Evolutionary conservation across 2,329 filamentous ascomycete species (phyloP), one percentile per base, ranked within the genome.

Genomic region (Coniochaeta prunicola): DNA sequence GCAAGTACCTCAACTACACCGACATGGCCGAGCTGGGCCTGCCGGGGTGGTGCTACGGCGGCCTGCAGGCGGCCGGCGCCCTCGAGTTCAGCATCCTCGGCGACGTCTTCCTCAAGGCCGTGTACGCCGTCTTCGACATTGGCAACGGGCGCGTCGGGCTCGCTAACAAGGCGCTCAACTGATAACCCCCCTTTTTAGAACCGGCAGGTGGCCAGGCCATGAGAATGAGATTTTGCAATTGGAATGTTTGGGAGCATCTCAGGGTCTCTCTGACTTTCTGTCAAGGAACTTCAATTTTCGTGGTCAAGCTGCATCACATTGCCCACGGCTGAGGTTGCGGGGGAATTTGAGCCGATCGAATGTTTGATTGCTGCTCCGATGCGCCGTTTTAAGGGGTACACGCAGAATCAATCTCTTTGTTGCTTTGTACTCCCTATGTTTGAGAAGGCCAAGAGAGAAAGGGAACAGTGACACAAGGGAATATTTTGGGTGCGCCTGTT

Each of bases 21-120:
- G 80, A 84, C 65, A 76, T 82, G 1, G 72, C 79, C 26, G 71
- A 77, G 13, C 73, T 78, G 17, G 53, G 53, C 33, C 77, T 78
- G 12, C 74, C 73, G 2, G 77, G 77, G 30, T 77, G 70, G 59
- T 94, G 91, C 78, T 92, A 84, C 70, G 90, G 90, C 58, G 91
- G 90, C 55, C 81, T 96, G 62, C 91, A 94, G 77, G 78, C 74
- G 34, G 71, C 77, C 48, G 73, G 71, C 17, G 68, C 67, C 26
- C 65, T 77, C 56, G 67, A 69, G 1, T 79, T 87, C 62, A 84
- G 80, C 59, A 91, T 96, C 67, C 82, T 92, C 59, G 91, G 91
- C 10, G 89, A 92, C 61, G 79, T 89, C 59, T 90, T 92, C 76
- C 80, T 94, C 64, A 94, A 94, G 82, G 83, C 83, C 58, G 78